A percentile compares a stretch with the other conserved stretches of the same genome.
Conservation (phyloP, 352 stramenopile genomes). For the Phytophthora megakarya region DNA sequence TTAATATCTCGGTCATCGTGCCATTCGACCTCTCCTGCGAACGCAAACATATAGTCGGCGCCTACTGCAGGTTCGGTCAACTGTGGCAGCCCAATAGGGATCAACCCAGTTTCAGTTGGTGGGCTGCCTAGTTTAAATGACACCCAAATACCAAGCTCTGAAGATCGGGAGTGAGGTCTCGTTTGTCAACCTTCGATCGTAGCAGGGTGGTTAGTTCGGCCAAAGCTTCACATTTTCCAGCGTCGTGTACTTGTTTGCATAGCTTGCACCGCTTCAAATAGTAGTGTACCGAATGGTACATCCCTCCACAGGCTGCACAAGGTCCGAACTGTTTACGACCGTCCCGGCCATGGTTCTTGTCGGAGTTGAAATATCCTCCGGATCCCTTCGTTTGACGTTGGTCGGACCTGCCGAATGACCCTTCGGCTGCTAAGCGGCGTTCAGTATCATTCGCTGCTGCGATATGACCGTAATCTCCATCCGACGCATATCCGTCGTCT, state of each 20-base stretch:
- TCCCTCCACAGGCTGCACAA: neutral
- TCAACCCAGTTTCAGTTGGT: too few species aligned
- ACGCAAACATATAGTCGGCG: too few species aligned
- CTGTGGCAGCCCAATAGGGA: too few species aligned
- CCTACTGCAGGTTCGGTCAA: too few species aligned
- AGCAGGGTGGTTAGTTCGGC: slow-evolving; percentile 2
- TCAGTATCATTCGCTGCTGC: too few species aligned
- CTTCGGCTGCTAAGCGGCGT: too few species aligned
- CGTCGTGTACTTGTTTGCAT: neutral
- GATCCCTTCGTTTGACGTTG: neutral
- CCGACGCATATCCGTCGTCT: too few species aligned
- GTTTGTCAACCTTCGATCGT: neutral
- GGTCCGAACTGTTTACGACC: neutral
- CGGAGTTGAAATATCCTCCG: neutral
- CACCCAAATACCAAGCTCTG: neutral
- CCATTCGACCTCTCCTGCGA: too few species aligned
- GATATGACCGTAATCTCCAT: too few species aligned
- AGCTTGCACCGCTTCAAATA: too few species aligned
- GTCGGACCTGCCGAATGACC: neutral
- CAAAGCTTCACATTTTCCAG: neutral
- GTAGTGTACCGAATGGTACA: neutral
- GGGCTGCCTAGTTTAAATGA: too few species aligned
- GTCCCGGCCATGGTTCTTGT: neutral
- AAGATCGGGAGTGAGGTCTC: neutral
- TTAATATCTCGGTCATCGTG: too few species aligned